Conservation (phyloP, 2,329 filamentous ascomycete species). For the Harringtonia aguacate region DNA sequence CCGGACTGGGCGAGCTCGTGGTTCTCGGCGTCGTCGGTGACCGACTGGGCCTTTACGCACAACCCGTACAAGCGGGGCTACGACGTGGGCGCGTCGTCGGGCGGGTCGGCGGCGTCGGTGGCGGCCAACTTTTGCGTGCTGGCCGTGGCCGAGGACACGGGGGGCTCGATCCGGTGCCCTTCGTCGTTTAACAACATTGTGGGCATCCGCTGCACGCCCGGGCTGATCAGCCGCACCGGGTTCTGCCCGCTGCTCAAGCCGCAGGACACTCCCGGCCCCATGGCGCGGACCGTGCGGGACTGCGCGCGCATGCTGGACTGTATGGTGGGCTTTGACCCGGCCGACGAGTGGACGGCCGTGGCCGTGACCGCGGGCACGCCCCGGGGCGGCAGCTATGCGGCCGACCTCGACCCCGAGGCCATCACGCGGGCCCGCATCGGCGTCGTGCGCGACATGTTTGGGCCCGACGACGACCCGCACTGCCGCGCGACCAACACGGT, state of each 20-base stretch:
- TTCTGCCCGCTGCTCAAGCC: constrained; percentile 17
- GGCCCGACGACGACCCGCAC: constrained; percentile 9
- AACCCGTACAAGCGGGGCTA: constrained; percentile 13
- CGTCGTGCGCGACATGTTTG: constrained; percentile 17
- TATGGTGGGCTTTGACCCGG: constrained; percentile 17
- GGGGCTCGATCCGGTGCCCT: constrained; percentile 13
- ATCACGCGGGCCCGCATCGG: constrained; percentile 12
- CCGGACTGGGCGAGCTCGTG: constrained; percentile 13
- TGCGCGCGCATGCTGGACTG: constrained; percentile 19
- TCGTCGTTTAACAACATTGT: constrained; percentile 12
- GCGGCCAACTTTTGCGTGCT: constrained; percentile 13
- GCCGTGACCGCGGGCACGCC: constrained; percentile 14
- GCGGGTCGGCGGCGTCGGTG: constrained; percentile 12
- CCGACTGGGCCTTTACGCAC: constrained; percentile 11
- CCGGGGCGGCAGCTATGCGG: constrained; percentile 17
- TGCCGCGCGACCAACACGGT: constrained; percentile 15
- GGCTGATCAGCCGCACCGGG: constrained; percentile 15
- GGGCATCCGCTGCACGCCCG: constrained; percentile 12
- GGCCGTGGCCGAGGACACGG: constrained; percentile 14
- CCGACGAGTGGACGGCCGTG: constrained; percentile 16
- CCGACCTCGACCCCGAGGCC: constrained; percentile 10
- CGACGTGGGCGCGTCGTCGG: constrained; percentile 13
- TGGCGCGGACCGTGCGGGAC: constrained; percentile 19
- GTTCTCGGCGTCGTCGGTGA: constrained; percentile 10
- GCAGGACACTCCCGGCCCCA: constrained; percentile 20